These are phyloP conservation scores for Rhizophagus prolifer DNA, from an alignment of 192 early-diverging fungal species.

Conservation along the genomic window DNA sequence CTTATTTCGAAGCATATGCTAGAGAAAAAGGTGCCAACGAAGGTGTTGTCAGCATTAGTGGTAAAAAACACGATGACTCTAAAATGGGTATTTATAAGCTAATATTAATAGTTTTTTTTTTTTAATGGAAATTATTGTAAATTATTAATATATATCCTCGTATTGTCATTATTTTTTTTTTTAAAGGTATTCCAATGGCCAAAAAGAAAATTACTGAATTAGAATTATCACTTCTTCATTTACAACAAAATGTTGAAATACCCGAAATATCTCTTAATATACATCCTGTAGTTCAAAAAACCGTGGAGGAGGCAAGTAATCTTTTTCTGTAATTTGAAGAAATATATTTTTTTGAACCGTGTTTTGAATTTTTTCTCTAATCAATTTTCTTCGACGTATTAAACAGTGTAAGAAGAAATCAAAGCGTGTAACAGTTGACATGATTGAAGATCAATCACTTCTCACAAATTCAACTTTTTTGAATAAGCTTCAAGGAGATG, in stretches of 20 bases:
- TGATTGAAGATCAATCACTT: conserved; percentile 59
- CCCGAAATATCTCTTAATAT: conserved; percentile 87
- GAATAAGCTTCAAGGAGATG: conserved; percentile 92
- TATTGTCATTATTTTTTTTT: not conserved
- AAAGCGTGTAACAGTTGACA: conserved; percentile 71
- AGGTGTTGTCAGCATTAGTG: conserved; percentile 37
- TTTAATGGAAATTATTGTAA: not conserved
- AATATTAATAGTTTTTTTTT: not conserved
- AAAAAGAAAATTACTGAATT: conserved; percentile 99
- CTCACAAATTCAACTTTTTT: conserved; percentile 83
- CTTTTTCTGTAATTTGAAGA: not conserved
- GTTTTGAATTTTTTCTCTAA: not conserved
- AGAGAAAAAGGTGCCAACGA: conserved; percentile 62
- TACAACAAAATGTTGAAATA: conserved; percentile 99
- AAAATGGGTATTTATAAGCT: conserved; percentile 62
- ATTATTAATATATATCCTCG: not conserved
- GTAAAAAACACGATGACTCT: conserved; percentile 63
- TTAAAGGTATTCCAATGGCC: conserved; percentile 83
- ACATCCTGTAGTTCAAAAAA: conserved; percentile 77
- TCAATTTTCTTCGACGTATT: not conserved
- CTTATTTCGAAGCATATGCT: conserved; percentile 95
- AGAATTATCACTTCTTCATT: conserved; percentile 87
- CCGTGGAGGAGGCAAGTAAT: conserved; percentile 52
- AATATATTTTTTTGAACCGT: not conserved
- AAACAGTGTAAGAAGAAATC: conserved; percentile 60